Evolutionary conservation across 192 early-diverging fungal genomes (phyloP), one percentile per base, ranked within the genome.

Genomic region (Spizellomyces sp.): DNA sequence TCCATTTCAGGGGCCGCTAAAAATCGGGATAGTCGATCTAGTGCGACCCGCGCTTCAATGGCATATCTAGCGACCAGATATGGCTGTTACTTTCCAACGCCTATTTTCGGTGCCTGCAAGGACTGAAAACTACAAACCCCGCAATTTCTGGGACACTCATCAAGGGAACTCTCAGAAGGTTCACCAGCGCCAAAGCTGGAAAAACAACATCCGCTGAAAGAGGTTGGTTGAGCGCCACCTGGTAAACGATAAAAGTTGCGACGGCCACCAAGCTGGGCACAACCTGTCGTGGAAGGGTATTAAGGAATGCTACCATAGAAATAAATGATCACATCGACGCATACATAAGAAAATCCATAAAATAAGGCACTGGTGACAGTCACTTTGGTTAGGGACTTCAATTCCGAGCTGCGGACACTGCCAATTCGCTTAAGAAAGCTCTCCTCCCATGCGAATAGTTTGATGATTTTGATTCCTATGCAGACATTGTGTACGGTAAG

Each of bases 371-470:
- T 17, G 7, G 95, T 71, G 19, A 80, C 73, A 63, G 87, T 91
- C 67, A 91, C 89, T 58, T 84, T 89, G 60, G 83, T 84, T 50
- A 98, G 78, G 42, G 85, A 89, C 43, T 58, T 75, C 64, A 98
- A 78, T 76, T 96, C 94, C 41, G 83, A 52, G 46, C 90, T 84
- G 54, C 94, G 84, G 52, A 95, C 84, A 47, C 83, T 74, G 45
- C 73, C 52, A 54, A 91, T 84, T 69, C 82, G 84, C 69, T 92
- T 81, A 58, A 90, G 73, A 69, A 96, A 96, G 42, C 88, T 78
- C 1, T 77, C 77, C 75, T 95, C 94, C 93, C 94, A 98, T 46
- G 96, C 94, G 73, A 95, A 95, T 22, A 96, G 80, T 74, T 96
- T 98, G 82, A 98, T 94, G 21, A 98, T 92, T 65, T 90, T 91